A percentile compares a stretch with the other conserved stretches of the same genome.
Evolutionary conservation across 148 eudicot species (phyloP).

Genomic region (Vaccinium macrocarpon): DNA sequence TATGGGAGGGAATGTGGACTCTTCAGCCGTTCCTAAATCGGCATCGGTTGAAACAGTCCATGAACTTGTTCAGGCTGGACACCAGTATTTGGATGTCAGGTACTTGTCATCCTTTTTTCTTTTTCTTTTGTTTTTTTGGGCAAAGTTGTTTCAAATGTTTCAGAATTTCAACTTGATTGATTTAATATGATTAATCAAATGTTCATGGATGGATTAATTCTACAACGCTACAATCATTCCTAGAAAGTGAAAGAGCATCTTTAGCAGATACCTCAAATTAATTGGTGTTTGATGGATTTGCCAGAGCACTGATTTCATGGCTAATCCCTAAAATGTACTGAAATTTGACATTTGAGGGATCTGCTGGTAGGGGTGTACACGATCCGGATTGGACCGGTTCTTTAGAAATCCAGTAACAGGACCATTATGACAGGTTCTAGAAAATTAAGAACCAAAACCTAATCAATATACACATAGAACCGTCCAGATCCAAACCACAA

Average conservation of each 20-base stretch:
- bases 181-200: not conserved
- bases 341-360: too few species aligned
- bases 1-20: conserved; percentile 28
- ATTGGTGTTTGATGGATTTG: too few species aligned
- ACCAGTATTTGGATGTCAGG: conserved; percentile 86
- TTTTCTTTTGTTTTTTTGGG: not conserved
- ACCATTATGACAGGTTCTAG: too few species aligned
- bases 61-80: conserved; percentile 78
- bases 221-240: not conserved
- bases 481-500: too few species aligned
- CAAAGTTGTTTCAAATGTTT: not conserved
- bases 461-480: too few species aligned
- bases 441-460: too few species aligned
- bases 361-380: too few species aligned
- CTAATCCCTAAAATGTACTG: too few species aligned
- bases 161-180: not conserved
- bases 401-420: too few species aligned
- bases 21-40: conserved; percentile 41
- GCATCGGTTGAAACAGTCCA: conserved; percentile 76
- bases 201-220: not conserved
- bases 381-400: too few species aligned
- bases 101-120: conserved; percentile 4
- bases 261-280: too few species aligned
- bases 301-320: too few species aligned
- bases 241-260: not conserved